Percentiles rank a stretch among this genome's conserved stretches.
phyloP scores from a whole-genome alignment of 495 filamentous ascomycete genomes.

The Trichodelitschia bisporula region DNA sequence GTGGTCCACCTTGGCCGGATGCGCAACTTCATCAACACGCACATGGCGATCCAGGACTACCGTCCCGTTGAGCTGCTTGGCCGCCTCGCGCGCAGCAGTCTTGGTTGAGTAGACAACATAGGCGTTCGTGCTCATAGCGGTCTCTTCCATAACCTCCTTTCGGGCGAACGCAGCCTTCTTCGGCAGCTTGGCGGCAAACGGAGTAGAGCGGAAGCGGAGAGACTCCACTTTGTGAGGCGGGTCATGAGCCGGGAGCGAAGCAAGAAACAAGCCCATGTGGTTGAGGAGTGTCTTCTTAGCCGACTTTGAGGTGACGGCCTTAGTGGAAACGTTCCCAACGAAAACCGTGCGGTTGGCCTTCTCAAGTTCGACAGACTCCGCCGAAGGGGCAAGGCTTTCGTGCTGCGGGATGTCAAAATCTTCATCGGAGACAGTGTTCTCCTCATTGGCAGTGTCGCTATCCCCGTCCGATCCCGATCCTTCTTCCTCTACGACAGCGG shows the following conservation, averaged over 20 bases:
- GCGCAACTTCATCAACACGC: slow-evolving; percentile 69
- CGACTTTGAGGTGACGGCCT: slow-evolving; percentile 56
- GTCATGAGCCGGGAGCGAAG: slow-evolving; percentile 12
- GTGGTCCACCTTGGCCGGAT: slow-evolving; percentile 60
- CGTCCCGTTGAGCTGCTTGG: slow-evolving; percentile 55
- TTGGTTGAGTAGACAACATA: slow-evolving; percentile 68
- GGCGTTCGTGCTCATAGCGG: slow-evolving; percentile 81
- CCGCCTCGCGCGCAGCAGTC: slow-evolving; percentile 49
- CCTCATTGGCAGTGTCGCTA: slow-evolving; percentile 2
- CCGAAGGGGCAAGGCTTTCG: slow-evolving; percentile 23
- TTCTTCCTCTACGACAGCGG: slow-evolving; percentile 11
- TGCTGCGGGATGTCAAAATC: slow-evolving; percentile 27
- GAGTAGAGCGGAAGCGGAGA: slow-evolving; percentile 77
- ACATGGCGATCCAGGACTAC: slow-evolving; percentile 72
- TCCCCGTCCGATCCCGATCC: slow-evolving; percentile 12
- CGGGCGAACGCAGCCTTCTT: slow-evolving; percentile 76
- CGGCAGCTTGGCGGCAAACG: slow-evolving; percentile 50
- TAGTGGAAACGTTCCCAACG: slow-evolving; percentile 66
- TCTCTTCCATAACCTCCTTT: slow-evolving; percentile 59
- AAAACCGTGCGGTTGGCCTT: slow-evolving; percentile 85
- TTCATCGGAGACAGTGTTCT: slow-evolving; percentile 8
- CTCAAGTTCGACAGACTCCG: slow-evolving; percentile 34
- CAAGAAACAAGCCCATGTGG: slow-evolving; percentile 36
- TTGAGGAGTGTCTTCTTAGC: slow-evolving; percentile 50
- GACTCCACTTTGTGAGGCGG: slow-evolving; percentile 42